A percentile compares a stretch with the other conserved stretches of the same genome.
These are phyloP conservation scores for Ustilago loliicola DNA, from an alignment of 1,284 basidiomycete genomes.

Conservation along the genomic window DNA sequence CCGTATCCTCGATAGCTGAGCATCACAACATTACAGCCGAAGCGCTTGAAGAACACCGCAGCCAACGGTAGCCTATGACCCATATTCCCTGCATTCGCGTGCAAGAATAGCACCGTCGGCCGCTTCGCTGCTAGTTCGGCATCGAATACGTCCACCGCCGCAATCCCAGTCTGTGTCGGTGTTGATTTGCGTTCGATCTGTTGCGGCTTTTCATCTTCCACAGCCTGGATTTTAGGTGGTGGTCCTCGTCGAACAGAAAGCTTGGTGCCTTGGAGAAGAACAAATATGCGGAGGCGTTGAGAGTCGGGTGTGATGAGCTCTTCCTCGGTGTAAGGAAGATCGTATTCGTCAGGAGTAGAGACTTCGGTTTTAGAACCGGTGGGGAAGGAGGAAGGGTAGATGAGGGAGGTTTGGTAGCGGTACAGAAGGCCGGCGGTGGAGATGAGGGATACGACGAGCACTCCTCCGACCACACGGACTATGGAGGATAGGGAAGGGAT, in stretches of 20 bases:
- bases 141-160: conserved; percentile 24
- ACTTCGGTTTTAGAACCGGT: conserved; percentile 62
- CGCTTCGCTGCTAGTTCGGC: conserved; percentile 38
- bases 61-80: conserved; percentile 90
- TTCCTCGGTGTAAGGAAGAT: conserved; percentile 61
- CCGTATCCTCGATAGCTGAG: conserved; percentile 92
- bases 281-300: conserved; percentile 58
- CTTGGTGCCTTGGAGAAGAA: conserved; percentile 60
- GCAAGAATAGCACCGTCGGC: conserved; percentile 65
- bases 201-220: conserved; percentile 20
- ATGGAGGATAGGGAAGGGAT: conserved; percentile 45
- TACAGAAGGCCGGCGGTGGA: conserved; percentile 66
- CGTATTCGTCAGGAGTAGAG: conserved; percentile 63
- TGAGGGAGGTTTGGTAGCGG: conserved; percentile 66
- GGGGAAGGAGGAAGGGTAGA: conserved; percentile 67
- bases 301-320: conserved; percentile 65
- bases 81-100: conserved; percentile 70
- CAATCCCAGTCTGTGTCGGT: conserved; percentile 30
- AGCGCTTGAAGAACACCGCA: conserved; percentile 83
- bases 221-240: conserved; percentile 16
- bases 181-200: conserved; percentile 35
- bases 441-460: conserved; percentile 56
- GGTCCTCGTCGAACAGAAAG: conserved; percentile 16
- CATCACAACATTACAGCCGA: conserved; percentile 90
- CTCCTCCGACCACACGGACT: conserved; percentile 48